phyloP scores from a whole-genome alignment of 148 eudicot genomes.

The Gaultheria prostrata region DNA sequence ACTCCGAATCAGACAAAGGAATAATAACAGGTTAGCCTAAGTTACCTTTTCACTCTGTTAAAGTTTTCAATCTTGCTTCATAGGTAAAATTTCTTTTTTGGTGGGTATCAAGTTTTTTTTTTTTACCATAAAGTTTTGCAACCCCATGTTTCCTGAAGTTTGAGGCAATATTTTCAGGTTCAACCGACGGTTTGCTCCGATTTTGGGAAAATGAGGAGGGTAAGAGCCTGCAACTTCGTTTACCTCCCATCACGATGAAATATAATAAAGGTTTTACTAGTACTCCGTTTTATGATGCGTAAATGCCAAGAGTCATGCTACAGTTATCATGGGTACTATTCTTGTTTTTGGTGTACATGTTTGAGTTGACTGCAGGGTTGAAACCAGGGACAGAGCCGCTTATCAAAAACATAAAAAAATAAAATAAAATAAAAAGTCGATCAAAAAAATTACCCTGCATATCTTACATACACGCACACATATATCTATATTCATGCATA shows the following conservation, averaged over 20 bases:
- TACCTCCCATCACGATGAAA: too few species aligned
- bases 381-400: neutral
- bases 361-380: neutral
- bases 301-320: neutral
- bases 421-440: too few species aligned
- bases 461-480: neutral
- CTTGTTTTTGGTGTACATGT: neutral
- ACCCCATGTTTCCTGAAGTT: constrained; percentile 10
- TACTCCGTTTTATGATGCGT: neutral
- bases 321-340: neutral
- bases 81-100: neutral
- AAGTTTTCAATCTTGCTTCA: neutral
- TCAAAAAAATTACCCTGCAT: neutral
- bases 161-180: constrained; percentile 42
- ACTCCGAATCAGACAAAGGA: constrained; percentile 74
- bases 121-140: neutral
- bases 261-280: neutral
- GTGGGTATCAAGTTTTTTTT: neutral
- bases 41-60: neutral
- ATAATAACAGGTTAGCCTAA: constrained; percentile 58
- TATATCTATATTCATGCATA: neutral
- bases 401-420: too few species aligned
- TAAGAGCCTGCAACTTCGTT: constrained; percentile 33
- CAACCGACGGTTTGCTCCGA: constrained; percentile 80
- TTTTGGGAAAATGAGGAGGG: constrained; percentile 94